phyloP scores from a whole-genome alignment of 202 grass and related monocot genomes.

The Carex arenaria region DNA sequence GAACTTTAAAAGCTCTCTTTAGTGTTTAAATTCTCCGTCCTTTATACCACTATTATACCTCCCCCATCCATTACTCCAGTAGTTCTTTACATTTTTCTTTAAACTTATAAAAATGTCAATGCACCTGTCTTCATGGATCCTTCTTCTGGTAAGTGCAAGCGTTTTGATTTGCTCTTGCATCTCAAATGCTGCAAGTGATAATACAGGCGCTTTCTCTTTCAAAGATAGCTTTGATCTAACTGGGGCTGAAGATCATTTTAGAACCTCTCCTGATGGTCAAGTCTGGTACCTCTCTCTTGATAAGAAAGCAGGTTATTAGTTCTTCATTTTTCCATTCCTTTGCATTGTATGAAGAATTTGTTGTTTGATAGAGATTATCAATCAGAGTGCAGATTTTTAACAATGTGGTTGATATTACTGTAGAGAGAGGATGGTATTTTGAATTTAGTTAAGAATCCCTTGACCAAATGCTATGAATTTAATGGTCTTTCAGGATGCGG shows the following conservation, averaged over 20 bases:
- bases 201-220: conserved; percentile 34
- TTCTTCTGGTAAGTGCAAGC: conserved; percentile 18
- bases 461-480: not conserved
- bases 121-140: conserved; percentile 6
- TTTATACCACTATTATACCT: not conserved
- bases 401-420: not conserved
- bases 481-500: conserved; percentile 43
- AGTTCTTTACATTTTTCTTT: not conserved
- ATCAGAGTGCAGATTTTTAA: not conserved
- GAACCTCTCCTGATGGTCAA: conserved; percentile 84
- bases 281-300: conserved; percentile 92
- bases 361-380: not conserved
- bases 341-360: not conserved
- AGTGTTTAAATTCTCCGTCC: not conserved
- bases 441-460: not conserved
- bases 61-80: not conserved
- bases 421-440: not conserved
- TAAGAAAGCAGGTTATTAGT: conserved; percentile 64
- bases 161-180: not conserved
- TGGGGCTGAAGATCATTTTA: conserved; percentile 77
- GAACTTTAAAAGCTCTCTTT: conserved; percentile 2
- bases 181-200: conserved; percentile 4
- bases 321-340: not conserved
- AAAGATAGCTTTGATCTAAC: conserved; percentile 82
- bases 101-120: conserved; percentile 8